Evolutionary conservation across 78 protist species (phyloP), one percentile per base, ranked within the genome.

Genomic region (Chrysochromulina tobinii): DNA sequence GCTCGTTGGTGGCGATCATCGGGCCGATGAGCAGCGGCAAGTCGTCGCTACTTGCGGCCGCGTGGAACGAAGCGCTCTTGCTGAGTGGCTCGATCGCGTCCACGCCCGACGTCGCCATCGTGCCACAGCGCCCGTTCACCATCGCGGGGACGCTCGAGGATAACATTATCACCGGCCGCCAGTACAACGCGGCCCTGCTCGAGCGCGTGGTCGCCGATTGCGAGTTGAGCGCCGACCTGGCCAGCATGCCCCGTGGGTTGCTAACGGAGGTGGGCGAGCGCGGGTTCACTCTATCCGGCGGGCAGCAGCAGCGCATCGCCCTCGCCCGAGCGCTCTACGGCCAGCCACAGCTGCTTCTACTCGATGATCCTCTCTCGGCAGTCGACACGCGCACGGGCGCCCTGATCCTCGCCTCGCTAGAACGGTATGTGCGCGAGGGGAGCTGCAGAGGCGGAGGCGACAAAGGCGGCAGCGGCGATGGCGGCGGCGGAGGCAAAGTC

Each of bases 271-370:
- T 96, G 25, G 97, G 97, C 38, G 96, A 85, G 69, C 68, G 89
- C 17, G 89, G 89, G 69, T n/a, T 96, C 88, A 96, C 86, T 67
- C 93, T 97, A 27, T 55, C 89, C 25, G 99, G 99, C 23, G 97
- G 97, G 59, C 95, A 94, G 68, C 92, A 94, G 90, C 90, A 84
- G 55, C 87, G 97, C 27, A 59, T 96, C 72, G 11, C 92, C 27
- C 77, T 97, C 18, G 99, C 99, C 3, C 95, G 99, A 15, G 97
- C 99, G 1, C 97, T 98, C 27, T 98, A 97, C 94, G 12, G 66
- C 11, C 72, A 73, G 23, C 75, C 84, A 5, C 94, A 92, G 69
- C 25, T 97, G 17, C 64, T 77, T 15, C 85, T 97, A 50, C 81
- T 96, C 72, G 98, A 97, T 90, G 97, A 95, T 64, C 97, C 97